phyloP scores from a whole-genome alignment of 495 filamentous ascomycete genomes.

The Penicillium longicatenatum region DNA sequence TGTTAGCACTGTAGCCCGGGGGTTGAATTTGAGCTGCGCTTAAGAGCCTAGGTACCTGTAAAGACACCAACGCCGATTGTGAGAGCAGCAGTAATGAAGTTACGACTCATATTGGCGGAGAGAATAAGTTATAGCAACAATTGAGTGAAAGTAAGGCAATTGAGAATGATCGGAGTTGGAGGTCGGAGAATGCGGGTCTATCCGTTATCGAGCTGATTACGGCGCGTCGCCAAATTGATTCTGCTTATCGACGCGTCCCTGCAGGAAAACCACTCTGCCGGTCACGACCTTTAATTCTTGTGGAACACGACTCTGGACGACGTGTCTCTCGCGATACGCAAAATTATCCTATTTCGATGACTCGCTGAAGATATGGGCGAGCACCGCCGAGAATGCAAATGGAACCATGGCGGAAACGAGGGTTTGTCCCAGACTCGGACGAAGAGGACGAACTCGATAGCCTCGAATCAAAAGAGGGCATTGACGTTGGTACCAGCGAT shows the following conservation, averaged over 20 bases:
- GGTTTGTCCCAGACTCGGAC: slow-evolving; percentile 65
- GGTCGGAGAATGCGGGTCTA: slow-evolving; percentile 19
- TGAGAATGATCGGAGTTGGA: slow-evolving; percentile 13
- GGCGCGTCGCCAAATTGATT: slow-evolving; percentile 23
- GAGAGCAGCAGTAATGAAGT: slow-evolving; percentile 40
- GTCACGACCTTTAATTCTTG: background rate
- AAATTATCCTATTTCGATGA: slow-evolving; percentile 24
- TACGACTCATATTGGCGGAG: slow-evolving; percentile 40
- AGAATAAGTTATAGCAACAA: background rate
- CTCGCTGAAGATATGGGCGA: slow-evolving; percentile 43
- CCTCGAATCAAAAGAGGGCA: slow-evolving; percentile 27
- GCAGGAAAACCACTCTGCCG: background rate
- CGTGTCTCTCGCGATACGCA: background rate
- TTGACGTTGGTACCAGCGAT: slow-evolving; percentile 5
- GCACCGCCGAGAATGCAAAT: slow-evolving; percentile 48
- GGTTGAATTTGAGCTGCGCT: too few relatives aligned
- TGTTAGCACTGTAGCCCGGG: slow-evolving; percentile 11
- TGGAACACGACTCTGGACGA: background rate
- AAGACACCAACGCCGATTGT: slow-evolving; percentile 45
- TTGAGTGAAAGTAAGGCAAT: background rate
- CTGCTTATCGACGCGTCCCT: slow-evolving; percentile 39
- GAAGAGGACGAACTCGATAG: slow-evolving; percentile 55
- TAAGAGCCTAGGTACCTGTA: slow-evolving; percentile 29
- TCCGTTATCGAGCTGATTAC: slow-evolving; percentile 25
- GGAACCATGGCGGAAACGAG: slow-evolving; percentile 63